Evolutionary conservation across 306 rosid species (phyloP).

Genomic region (Cucumis sativus): Cucumber_9930_V3 NC_026656.2:11258001-11258500

Average conservation of each 20-base stretch:
- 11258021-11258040: background rate
- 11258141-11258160: slow-evolving; percentile 96
- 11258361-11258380: slow-evolving; percentile 37
- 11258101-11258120: slow-evolving; percentile 78
- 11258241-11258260: background rate
- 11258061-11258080: slow-evolving; percentile 57
- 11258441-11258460: slow-evolving; percentile 84
- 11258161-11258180: slow-evolving; percentile 88
- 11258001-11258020: background rate
- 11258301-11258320: background rate
- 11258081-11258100: slow-evolving; percentile 96
- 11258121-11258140: slow-evolving; percentile 91
- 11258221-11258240: background rate
- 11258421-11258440: slow-evolving; percentile 66
- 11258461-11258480: slow-evolving; percentile 63
- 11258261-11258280: background rate
- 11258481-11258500: slow-evolving; percentile 68
- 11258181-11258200: slow-evolving; percentile 85
- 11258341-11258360: slow-evolving; percentile 64
- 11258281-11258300: background rate
- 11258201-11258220: slow-evolving; percentile 4
- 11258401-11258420: background rate
- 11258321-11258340: background rate
- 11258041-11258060: background rate
- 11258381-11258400: slow-evolving; percentile 31